Base-by-base conservation (phyloP, 805 yeast genomes). In the Kuraishia piskuri region DNA sequence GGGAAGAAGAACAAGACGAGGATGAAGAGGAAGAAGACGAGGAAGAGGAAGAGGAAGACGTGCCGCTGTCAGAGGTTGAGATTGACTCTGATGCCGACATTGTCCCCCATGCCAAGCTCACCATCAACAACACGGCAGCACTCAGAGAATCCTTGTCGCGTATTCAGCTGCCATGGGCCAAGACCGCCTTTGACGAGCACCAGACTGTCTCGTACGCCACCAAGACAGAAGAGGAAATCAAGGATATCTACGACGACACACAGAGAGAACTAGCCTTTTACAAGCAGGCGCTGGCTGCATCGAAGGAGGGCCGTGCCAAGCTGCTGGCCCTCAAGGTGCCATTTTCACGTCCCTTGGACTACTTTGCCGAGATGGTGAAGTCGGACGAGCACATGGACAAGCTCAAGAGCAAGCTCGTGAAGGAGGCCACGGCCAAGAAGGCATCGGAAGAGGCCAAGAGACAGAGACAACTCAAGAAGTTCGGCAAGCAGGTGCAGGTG, bases 351-450 rank as follows among this genome's bases (percentile, higher is more conserved):
- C 99, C 99, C 40, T 73, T 81, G 63, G 99, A 94, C 68, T 94
- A 89, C 69, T 94, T 94, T 73, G 99, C 99, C 20, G 99, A 94
- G 72, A 94, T 94, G 99, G 88, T 90, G 56, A 94, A 94, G 74
- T 85, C 91, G 53, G 99, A 94, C 69, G 97, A 90, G 68, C 99
- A 94, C 70, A 94, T 94, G 99, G 97, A 90, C 65, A 88, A 83
- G 71, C 79, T 94, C 65, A 90, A 89, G 76, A 73, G 76, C 63
- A 90, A 88, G 70, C 77, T 92, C 61, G 76, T 90, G 48, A 78
- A 82, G 58, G 97, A 90, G 67, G 83, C 80, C 46, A 71, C 77
- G 5, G 87, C 86, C 68, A 89, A 89, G 82, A 88, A 86, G 70
- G 96, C 96, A 1, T 78, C 90, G 53, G 92, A 88, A 70, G 97